Percentiles rank a stretch among this genome's conserved stretches.
Evolutionary conservation across 306 rosid species (phyloP).

Genomic region (Trichosanthes truncata): DNA sequence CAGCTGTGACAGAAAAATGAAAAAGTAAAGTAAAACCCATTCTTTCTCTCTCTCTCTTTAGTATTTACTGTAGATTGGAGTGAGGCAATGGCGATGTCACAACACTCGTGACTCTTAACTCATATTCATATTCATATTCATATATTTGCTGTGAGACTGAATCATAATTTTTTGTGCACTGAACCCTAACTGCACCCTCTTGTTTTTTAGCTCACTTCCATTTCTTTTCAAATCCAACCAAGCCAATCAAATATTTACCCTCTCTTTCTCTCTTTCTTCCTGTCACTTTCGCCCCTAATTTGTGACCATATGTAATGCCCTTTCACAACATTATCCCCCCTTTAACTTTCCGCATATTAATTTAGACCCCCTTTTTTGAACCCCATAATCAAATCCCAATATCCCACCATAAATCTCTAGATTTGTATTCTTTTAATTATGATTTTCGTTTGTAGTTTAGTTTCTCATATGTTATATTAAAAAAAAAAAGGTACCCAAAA

Average conservation of each 20-base stretch:
- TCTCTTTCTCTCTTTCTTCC: background rate
- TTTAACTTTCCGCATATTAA: background rate
- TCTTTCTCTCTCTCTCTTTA: background rate
- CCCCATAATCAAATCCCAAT: background rate
- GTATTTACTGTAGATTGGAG: background rate
- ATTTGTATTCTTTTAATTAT: background rate
- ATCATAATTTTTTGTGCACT: background rate
- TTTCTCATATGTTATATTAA: background rate
- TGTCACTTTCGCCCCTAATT: constrained; percentile 4
- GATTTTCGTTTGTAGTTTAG: background rate
- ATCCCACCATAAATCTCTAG: background rate
- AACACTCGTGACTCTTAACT: no score
- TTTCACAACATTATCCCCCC: background rate
- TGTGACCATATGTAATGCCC: background rate
- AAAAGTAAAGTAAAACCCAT: background rate
- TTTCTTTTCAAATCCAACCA: background rate
- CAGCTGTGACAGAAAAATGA: background rate
- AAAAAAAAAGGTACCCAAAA: background rate
- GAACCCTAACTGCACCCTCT: background rate
- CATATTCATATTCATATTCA: no score
- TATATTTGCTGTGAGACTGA: no score
- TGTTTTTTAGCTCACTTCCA: background rate
- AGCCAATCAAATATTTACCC: background rate
- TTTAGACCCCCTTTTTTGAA: background rate
- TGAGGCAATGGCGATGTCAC: background rate